These are phyloP conservation scores for Nematocida sp. DNA, from an alignment of 371 early-diverging fungal genomes.

Conservation along the genomic window DNA sequence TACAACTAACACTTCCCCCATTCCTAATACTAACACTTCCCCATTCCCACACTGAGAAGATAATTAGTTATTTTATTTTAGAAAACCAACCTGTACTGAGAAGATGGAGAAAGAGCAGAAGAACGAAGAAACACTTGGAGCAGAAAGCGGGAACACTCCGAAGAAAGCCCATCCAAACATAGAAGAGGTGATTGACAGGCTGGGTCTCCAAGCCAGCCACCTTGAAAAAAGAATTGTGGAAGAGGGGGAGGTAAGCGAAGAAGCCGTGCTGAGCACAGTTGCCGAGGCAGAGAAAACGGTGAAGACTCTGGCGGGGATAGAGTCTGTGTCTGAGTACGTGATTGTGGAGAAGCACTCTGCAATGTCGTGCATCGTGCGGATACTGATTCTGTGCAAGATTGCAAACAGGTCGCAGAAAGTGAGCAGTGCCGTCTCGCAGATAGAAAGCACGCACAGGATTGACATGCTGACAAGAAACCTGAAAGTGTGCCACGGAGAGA, in stretches of 20 bases:
- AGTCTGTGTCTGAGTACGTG: slow-evolving; percentile 24
- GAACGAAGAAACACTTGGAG: no score
- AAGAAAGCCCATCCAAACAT: no score
- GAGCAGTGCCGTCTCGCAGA: neutral
- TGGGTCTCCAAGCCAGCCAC: no score
- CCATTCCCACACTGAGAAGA: no score
- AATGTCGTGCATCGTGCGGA: neutral
- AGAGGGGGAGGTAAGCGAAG: neutral
- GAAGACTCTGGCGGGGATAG: neutral
- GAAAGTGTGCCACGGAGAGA: slow-evolving; percentile 3
- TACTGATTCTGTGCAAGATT: slow-evolving; percentile 2
- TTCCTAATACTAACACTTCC: no score
- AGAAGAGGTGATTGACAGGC: no score
- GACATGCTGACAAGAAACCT: slow-evolving; percentile 11
- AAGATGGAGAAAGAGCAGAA: neutral
- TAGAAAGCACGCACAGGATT: neutral
- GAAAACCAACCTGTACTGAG: neutral
- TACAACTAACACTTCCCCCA: no score
- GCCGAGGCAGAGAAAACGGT: neutral
- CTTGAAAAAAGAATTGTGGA: slow-evolving; percentile 18
- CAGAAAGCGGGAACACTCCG: no score
- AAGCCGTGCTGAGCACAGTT: neutral
- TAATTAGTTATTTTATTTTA: no score
- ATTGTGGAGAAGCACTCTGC: slow-evolving; percentile 28
- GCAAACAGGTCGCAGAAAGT: neutral